Conservation (phyloP, 306 rosid genomes). For the Pyrus bretschneideri region DNA sequence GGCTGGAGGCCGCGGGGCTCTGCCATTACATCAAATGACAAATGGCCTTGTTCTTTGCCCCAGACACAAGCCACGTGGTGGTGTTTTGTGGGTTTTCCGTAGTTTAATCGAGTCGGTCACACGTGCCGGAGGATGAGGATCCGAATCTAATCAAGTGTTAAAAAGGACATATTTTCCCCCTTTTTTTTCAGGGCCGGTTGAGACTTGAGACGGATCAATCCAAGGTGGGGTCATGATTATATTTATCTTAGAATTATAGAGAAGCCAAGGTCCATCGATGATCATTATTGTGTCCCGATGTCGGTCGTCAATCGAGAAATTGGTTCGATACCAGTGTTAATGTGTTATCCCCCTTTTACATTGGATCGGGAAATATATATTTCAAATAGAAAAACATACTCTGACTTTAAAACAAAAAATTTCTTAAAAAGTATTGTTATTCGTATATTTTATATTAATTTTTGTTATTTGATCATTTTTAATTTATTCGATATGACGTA, state of each 20-base stretch:
- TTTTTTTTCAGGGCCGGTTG: background rate
- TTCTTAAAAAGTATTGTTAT: too few species aligned
- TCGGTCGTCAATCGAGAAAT: background rate
- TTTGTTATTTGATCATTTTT: too few species aligned
- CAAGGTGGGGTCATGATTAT: background rate
- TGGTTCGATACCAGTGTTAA: too few species aligned
- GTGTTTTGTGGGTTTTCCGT: background rate
- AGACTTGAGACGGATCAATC: background rate
- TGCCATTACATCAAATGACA: background rate
- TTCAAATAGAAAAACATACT: too few species aligned
- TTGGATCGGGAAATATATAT: too few species aligned
- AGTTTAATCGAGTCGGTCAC: constrained; percentile 28
- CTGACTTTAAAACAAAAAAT: too few species aligned
- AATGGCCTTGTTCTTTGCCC: constrained; percentile 25
- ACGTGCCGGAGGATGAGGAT: constrained; percentile 14
- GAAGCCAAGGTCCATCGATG: background rate
- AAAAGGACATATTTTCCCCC: background rate
- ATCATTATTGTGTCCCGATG: background rate
- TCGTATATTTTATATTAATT: too few species aligned
- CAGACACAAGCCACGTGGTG: constrained; percentile 39
- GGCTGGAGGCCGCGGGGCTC: background rate
- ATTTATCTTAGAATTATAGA: background rate
- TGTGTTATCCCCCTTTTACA: too few species aligned
- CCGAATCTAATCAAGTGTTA: background rate
- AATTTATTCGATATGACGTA: too few species aligned